Base-by-base conservation (phyloP, 345 rosid genomes). In the Bruguiera gymnorhiza region DNA sequence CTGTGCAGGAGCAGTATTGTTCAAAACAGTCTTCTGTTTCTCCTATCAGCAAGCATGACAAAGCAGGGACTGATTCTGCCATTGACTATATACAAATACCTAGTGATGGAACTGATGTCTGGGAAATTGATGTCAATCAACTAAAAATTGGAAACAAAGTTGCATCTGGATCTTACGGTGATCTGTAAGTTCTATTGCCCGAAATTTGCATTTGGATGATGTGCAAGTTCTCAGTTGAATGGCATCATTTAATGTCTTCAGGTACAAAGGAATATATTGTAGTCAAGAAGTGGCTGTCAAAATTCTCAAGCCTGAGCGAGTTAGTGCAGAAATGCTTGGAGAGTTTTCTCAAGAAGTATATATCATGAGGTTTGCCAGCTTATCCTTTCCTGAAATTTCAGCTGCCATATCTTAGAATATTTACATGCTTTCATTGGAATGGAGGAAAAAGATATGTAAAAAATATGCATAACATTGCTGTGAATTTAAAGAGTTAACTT, bases 271-370 rank as follows among this genome's bases (percentile, higher is more conserved):
- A 68, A 84, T 89, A 54, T 92, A 90, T 75, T 90, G 91, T 62
- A 87, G 97, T 85, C 99, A 95, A 75, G 99, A 95, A 72, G 98
- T 92, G 66, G 99, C 99, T 59, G 80, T 95, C 78, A 95, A 95
- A 80, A 75, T 92, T 64, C 87, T 95, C 58, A 92, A 95, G 84
- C 88, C 90, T 64, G 98, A 93, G 80, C 83, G 80, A 75, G 92
- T 89, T 61, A 87, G 84, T 34, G 70, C 85, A 9, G 94, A 90
- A 75, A 86, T 87, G 89, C 82, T 92, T 65, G 79, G 86, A 73
- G 98, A 92, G 75, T 95, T 95, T 72, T 84, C 94, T 62, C 99
- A 92, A 80, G 99, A 95, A 86, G 96, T 92, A 53, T 95, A 88
- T 78, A 90, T 92, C 63, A 87, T 95, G 98, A 90, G 98, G 98